phyloP scores from a whole-genome alignment of 139 green algal genomes.

The Chlorella sp. region DNA sequence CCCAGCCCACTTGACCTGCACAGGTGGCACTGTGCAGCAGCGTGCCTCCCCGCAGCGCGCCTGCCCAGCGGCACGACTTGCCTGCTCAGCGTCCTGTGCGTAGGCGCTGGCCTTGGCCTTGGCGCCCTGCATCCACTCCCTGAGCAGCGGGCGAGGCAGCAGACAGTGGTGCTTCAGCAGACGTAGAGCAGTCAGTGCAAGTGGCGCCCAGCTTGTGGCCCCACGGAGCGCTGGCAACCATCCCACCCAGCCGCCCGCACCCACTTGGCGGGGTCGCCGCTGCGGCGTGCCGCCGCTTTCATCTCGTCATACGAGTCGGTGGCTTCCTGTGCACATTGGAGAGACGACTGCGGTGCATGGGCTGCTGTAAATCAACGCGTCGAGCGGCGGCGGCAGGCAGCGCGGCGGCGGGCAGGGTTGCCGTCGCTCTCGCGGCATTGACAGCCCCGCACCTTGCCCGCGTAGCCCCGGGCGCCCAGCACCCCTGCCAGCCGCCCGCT shows the following conservation, averaged over 20 bases:
- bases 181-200: not conserved
- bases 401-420: not conserved
- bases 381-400: not conserved
- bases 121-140: constrained; percentile 29
- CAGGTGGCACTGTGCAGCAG: too few relatives aligned
- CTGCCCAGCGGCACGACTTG: too few relatives aligned
- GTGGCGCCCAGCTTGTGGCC: not conserved
- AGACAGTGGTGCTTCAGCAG: not conserved
- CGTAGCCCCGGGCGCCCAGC: not conserved
- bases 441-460: not conserved
- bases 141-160: not conserved
- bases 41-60: not conserved
- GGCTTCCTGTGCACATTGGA: not conserved
- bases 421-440: not conserved
- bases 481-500: not conserved
- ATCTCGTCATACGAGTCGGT: not conserved
- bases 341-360: not conserved
- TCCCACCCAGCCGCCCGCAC: not conserved
- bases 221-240: not conserved
- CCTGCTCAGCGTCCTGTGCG: constrained; percentile 2
- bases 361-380: not conserved
- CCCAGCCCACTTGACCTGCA: too few relatives aligned
- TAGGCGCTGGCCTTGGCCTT: constrained; percentile 14
- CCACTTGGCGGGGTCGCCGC: constrained; percentile 10
- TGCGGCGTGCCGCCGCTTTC: constrained; percentile 1